phyloP scores from a whole-genome alignment of 73 alveolate species.

The Blepharisma japonicum region DNA sequence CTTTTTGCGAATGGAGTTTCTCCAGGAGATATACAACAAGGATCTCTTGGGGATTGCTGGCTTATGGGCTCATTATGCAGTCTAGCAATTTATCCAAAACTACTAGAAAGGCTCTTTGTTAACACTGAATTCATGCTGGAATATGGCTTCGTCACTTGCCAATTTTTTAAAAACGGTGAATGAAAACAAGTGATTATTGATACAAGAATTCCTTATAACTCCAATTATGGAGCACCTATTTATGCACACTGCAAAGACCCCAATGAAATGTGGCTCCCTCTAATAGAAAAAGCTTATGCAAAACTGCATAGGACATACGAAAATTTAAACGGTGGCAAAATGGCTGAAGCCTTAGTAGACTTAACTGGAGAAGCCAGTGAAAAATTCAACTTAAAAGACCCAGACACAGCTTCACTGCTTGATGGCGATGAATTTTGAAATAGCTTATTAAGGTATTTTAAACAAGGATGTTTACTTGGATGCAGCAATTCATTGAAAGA shows the following conservation, averaged over 20 bases:
- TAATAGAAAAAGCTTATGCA: conserved; percentile 98
- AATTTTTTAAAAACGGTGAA: conserved; percentile 96
- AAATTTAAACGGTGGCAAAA: conserved; percentile 87
- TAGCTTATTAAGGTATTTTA: conserved; percentile 70
- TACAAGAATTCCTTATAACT: conserved; percentile 92
- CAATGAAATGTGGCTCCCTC: conserved; percentile 97
- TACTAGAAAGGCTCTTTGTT: conserved; percentile 68
- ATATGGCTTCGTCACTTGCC: conserved; percentile 95
- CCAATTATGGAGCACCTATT: conserved; percentile 77
- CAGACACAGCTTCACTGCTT: conserved; percentile 77
- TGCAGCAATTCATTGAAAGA: conserved; percentile 91
- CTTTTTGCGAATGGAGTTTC: conserved; percentile 81
- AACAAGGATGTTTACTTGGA: conserved; percentile 88
- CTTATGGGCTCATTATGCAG: conserved; percentile 74
- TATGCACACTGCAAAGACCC: conserved; percentile 92
- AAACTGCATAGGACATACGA: conserved; percentile 94
- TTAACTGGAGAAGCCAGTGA: conserved; percentile 97
- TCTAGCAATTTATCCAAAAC: conserved; percentile 49
- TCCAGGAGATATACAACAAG: conserved; percentile 96
- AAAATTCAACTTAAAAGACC: conserved; percentile 77
- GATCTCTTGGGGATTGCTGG: conserved; percentile 98
- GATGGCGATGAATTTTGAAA: conserved; percentile 89
- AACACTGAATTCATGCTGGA: conserved; percentile 65
- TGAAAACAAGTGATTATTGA: conserved; percentile 97
- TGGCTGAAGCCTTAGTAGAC: conserved; percentile 96